Conservation (phyloP, 2,329 filamentous ascomycete species). For the Colletotrichum plurivorum region DNA sequence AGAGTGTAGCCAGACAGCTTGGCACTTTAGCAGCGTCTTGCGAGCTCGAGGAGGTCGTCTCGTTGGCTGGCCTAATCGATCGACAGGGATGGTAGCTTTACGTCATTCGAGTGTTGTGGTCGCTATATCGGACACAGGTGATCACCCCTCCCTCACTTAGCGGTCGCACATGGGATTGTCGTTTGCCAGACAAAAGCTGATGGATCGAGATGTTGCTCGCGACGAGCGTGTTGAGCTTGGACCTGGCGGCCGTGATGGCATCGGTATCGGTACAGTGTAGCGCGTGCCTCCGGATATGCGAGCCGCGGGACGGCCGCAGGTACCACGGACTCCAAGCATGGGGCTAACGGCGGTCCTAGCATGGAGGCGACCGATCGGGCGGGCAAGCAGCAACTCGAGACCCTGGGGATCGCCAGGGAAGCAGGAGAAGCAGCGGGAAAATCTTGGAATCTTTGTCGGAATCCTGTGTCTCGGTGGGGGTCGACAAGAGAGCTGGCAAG, state of each 20-base stretch:
- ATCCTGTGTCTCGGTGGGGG: constrained; percentile 29
- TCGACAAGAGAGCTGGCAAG: background rate
- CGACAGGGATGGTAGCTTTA: constrained; percentile 33
- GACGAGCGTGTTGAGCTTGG: constrained; percentile 14
- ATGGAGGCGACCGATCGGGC: constrained; percentile 13
- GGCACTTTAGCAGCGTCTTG: background rate
- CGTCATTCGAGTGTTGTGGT: constrained; percentile 18
- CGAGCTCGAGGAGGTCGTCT: background rate
- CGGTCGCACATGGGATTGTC: constrained; percentile 8
- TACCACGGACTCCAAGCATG: constrained; percentile 24
- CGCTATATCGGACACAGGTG: constrained; percentile 17
- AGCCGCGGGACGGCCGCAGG: constrained; percentile 34
- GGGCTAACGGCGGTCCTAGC: constrained; percentile 3
- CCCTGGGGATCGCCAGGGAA: constrained; percentile 35
- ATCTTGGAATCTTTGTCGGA: constrained; percentile 29
- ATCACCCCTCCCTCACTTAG: constrained; percentile 12
- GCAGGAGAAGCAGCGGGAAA: constrained; percentile 20
- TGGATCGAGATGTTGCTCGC: constrained; percentile 16
- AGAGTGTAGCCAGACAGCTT: background rate
- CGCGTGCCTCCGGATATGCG: constrained; percentile 10
- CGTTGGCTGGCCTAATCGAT: constrained; percentile 9
- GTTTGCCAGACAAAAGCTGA: constrained; percentile 14
- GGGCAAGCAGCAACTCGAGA: constrained; percentile 7
- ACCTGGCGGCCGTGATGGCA: constrained; percentile 2
- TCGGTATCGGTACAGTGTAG: background rate